Base-by-base conservation (phyloP, 257 asterid species). In the Nicotiana tomentosiformis region DNA sequence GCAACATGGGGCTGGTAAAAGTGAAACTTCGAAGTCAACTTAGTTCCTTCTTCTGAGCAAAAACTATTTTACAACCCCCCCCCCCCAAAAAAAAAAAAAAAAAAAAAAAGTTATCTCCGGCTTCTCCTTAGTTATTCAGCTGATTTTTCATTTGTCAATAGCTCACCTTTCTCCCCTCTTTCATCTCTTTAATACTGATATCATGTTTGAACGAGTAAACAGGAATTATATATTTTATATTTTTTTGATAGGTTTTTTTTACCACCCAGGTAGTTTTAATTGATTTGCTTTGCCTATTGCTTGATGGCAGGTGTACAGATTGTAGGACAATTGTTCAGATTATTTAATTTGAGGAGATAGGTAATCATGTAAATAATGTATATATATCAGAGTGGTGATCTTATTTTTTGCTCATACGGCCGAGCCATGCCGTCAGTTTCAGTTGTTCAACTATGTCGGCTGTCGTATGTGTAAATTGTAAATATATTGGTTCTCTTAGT, bases 221-320 rank as follows among this genome's bases (percentile, higher is more conserved):
- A 11, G 55, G 77, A 68, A 9, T 61, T 29, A 49, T 46, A 23
- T 8, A 62, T 55, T 9, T 23, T 46, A 23, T 8, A 62, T 55
- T 9, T 23, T 58, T 76, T 29, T 20, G 8, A 51, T 56, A 55
- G 70, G 43, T 64, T 37, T 30, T 30, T 66, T 46, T 82, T 46
- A 32, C 37, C 37, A 20, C 16, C 20, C 68, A 65, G 61, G 43
- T 66, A 51, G 29, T 72, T 81, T 82, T 5, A 66, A 66, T 29
- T 61, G 66, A 46, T 26, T 32, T 51, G 66, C 60, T 72, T 77
- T 62, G 58, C 83, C 32, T 72, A 64, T 80, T 39, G 39, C 32
- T 82, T 29, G 51, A 61, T 72, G 87, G 84, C 96, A 90, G 94
- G 92, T 94, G 87, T 87, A 86, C 93, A 89, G 85, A 85, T 85